Percentiles rank a stretch among this genome's conserved stretches.
Conservation (phyloP, 2,329 filamentous ascomycete genomes). For the Sporothrix variecibatus region DNA sequence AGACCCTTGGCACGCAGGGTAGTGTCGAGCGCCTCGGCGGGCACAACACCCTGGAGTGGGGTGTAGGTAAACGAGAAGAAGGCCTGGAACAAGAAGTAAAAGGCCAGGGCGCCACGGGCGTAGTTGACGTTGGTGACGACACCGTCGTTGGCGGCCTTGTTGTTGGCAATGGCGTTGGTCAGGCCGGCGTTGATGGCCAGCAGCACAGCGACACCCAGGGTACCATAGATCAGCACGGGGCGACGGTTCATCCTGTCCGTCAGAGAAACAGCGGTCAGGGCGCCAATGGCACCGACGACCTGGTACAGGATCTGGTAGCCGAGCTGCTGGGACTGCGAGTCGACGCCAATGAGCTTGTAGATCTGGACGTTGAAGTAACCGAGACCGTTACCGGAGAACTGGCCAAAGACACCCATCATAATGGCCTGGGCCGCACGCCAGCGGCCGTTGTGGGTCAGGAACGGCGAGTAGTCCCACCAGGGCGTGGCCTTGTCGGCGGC, state of each 20-base stretch:
- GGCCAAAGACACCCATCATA: slow-evolving; percentile 54
- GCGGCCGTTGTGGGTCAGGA: slow-evolving; percentile 49
- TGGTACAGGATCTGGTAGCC: slow-evolving; percentile 52
- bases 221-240: slow-evolving; percentile 48
- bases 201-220: slow-evolving; percentile 44
- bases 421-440: slow-evolving; percentile 52
- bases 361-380: slow-evolving; percentile 55
- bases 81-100: slow-evolving; percentile 53
- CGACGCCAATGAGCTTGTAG: slow-evolving; percentile 45
- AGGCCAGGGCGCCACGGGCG: slow-evolving; percentile 47
- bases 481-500: slow-evolving; percentile 48
- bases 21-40: slow-evolving; percentile 51
- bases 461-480: slow-evolving; percentile 50
- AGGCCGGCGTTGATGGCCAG: slow-evolving; percentile 51
- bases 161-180: slow-evolving; percentile 39
- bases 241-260: slow-evolving; percentile 52
- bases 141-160: slow-evolving; percentile 35
- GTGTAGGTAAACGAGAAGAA: slow-evolving; percentile 54
- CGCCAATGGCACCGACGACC: slow-evolving; percentile 48
- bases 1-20: slow-evolving; percentile 57
- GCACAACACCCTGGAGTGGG: slow-evolving; percentile 51
- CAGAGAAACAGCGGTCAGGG: slow-evolving; percentile 45
- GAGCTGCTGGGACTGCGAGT: slow-evolving; percentile 42
- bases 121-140: slow-evolving; percentile 40
- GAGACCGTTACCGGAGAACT: slow-evolving; percentile 54